phyloP scores from a whole-genome alignment of 2,329 filamentous ascomycete species.

The Zopfia rhizophila region DNA sequence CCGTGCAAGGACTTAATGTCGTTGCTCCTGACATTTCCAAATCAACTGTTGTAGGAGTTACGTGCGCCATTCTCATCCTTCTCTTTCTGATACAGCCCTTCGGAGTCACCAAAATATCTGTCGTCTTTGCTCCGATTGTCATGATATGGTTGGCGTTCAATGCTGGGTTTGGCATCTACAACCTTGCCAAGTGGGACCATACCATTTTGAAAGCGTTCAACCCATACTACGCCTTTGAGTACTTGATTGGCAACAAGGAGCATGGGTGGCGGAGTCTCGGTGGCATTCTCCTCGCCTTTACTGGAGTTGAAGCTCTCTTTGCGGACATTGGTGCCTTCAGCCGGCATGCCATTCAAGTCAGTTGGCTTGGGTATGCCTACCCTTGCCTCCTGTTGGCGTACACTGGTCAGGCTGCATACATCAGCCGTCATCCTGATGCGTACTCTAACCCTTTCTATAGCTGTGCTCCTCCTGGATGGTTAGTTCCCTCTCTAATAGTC shows the following conservation, averaged over 20 bases:
- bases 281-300: slow-evolving; percentile 79
- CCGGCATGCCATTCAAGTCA: slow-evolving; percentile 73
- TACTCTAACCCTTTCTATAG: slow-evolving; percentile 81
- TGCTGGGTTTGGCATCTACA: slow-evolving; percentile 69
- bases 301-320: slow-evolving; percentile 80
- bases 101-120: slow-evolving; percentile 69
- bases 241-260: slow-evolving; percentile 67
- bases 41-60: slow-evolving; percentile 69
- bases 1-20: slow-evolving; percentile 71
- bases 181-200: slow-evolving; percentile 52
- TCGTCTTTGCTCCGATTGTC: slow-evolving; percentile 72
- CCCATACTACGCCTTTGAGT: slow-evolving; percentile 68
- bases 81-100: slow-evolving; percentile 74
- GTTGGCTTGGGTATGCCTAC: slow-evolving; percentile 74
- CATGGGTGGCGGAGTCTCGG: slow-evolving; percentile 73
- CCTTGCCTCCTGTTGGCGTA: slow-evolving; percentile 76
- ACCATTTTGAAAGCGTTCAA: slow-evolving; percentile 64
- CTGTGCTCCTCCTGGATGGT: slow-evolving; percentile 71
- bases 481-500: slow-evolving; percentile 75
- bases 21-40: slow-evolving; percentile 66
- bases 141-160: slow-evolving; percentile 75
- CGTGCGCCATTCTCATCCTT: slow-evolving; percentile 71
- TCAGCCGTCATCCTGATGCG: slow-evolving; percentile 68
- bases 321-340: slow-evolving; percentile 81
- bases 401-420: slow-evolving; percentile 78